Conservation (phyloP, 1,284 basidiomycete genomes). For the Ustilago trichophora region DNA sequence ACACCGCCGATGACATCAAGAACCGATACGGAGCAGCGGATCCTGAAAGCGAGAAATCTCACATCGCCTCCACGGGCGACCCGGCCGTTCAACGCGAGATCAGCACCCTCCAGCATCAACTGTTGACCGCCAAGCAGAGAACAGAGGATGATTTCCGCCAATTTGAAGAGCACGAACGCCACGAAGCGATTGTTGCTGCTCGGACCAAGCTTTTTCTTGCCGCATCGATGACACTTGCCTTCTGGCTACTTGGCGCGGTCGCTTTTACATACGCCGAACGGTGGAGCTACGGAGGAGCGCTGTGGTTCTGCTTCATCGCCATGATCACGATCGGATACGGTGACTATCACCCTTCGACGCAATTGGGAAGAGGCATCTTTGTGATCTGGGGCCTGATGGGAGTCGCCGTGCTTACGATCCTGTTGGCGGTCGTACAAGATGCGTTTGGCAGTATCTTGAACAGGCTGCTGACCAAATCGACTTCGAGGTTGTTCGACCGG, state of each 20-base stretch:
- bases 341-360: conserved; percentile 36
- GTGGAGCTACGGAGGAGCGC: conserved; percentile 71
- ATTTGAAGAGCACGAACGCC: conserved; percentile 25
- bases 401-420: conserved; percentile 51
- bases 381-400: conserved; percentile 77
- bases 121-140: conserved; percentile 15
- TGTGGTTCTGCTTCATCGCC: conserved; percentile 74
- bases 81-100: conserved; percentile 28
- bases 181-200: conserved; percentile 18
- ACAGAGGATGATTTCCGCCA: conserved; percentile 29
- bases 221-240: conserved; percentile 69
- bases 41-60: neutral
- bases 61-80: conserved; percentile 18
- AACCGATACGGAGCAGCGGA: too few species aligned
- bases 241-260: conserved; percentile 69
- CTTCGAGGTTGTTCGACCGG: conserved; percentile 27
- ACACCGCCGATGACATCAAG: too few species aligned
- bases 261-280: conserved; percentile 72
- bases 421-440: conserved; percentile 70
- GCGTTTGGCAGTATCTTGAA: conserved; percentile 44
- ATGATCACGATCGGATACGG: conserved; percentile 62
- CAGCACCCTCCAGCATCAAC: conserved; percentile 13
- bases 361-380: conserved; percentile 78
- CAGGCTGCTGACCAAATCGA: conserved; percentile 19
- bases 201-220: conserved; percentile 23